Conservation (phyloP, 805 yeast genomes). For the Cyberlindnera bimundalis region DNA sequence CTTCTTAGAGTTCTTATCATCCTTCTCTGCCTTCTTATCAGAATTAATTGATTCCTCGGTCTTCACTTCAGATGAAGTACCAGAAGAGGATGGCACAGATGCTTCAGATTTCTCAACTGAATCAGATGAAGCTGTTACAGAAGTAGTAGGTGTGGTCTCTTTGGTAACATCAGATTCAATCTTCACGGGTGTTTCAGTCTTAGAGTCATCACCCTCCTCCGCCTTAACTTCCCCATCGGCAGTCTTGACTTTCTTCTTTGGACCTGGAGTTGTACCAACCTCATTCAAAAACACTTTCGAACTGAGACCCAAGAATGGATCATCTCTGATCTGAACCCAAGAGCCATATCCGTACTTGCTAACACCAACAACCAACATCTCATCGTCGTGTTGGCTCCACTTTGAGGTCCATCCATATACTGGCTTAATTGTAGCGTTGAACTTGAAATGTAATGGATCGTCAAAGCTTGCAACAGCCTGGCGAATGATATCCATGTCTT, state of each 20-base stretch:
- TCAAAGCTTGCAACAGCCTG: slow-evolving; percentile 52
- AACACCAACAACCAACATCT: slow-evolving; percentile 82
- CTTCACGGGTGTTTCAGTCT: slow-evolving; percentile 2
- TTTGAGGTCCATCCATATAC: slow-evolving; percentile 90
- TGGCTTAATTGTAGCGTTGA: slow-evolving; percentile 64
- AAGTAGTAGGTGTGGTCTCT: slow-evolving; percentile 1
- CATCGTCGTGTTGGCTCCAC: slow-evolving; percentile 83
- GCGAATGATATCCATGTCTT: slow-evolving; percentile 70
- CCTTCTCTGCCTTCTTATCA: slow-evolving; percentile 10
- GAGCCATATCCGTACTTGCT: slow-evolving; percentile 93
- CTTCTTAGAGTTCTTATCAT: slow-evolving; percentile 44
- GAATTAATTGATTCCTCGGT: slow-evolving; percentile 1
- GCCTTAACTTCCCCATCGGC: slow-evolving; percentile 20
- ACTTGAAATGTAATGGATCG: slow-evolving; percentile 56
- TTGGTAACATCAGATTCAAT: neutral
- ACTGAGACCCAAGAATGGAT: slow-evolving; percentile 82
- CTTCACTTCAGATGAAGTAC: slow-evolving; percentile 4
- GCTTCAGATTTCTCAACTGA: slow-evolving; percentile 1
- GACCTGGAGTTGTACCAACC: slow-evolving; percentile 31
- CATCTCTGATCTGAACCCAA: slow-evolving; percentile 93
- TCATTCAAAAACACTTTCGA: slow-evolving; percentile 76
- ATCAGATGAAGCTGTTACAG: slow-evolving; percentile 1
- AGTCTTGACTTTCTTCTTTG: slow-evolving; percentile 26
- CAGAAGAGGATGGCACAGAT: slow-evolving; percentile 1
- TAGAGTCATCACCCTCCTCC: slow-evolving; percentile 8